phyloP scores from a whole-genome alignment of 2,329 filamentous ascomycete species.

The Botrytis hyacinthi region DNA sequence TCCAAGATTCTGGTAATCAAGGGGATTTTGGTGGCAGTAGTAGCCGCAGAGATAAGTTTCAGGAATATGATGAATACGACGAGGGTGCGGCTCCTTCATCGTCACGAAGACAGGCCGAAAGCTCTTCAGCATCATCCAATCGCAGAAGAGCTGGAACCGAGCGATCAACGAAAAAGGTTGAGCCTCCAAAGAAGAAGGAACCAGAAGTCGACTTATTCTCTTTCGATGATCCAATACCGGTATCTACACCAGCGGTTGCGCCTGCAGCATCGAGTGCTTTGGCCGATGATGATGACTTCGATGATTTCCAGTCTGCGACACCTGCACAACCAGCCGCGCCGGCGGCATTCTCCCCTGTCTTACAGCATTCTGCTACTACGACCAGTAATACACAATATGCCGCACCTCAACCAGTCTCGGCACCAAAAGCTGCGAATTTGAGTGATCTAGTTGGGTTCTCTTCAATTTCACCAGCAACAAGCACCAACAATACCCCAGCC shows the following conservation, averaged over 20 bases:
- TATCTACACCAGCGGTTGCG: constrained; percentile 45
- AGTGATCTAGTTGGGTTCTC: constrained; percentile 77
- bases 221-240: constrained; percentile 72
- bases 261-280: constrained; percentile 45
- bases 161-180: constrained; percentile 58
- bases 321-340: constrained; percentile 49
- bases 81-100: constrained; percentile 61
- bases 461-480: constrained; percentile 73
- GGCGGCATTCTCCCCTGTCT: constrained; percentile 41
- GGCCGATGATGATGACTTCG: constrained; percentile 78
- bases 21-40: constrained; percentile 27
- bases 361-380: constrained; percentile 49
- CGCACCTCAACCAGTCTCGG: constrained; percentile 81
- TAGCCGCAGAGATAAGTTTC: constrained; percentile 72
- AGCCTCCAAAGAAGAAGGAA: constrained; percentile 75
- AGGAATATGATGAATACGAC: constrained; percentile 96
- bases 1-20: constrained; percentile 53
- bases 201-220: constrained; percentile 92
- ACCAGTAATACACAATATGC: constrained; percentile 69
- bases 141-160: constrained; percentile 46
- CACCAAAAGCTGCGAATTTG: constrained; percentile 74
- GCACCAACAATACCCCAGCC: constrained; percentile 52
- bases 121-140: constrained; percentile 28
- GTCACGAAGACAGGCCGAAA: constrained; percentile 39
- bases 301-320: constrained; percentile 91